Base-by-base conservation (phyloP, 768 basidiomycete species). In the Postia placenta region DNA sequence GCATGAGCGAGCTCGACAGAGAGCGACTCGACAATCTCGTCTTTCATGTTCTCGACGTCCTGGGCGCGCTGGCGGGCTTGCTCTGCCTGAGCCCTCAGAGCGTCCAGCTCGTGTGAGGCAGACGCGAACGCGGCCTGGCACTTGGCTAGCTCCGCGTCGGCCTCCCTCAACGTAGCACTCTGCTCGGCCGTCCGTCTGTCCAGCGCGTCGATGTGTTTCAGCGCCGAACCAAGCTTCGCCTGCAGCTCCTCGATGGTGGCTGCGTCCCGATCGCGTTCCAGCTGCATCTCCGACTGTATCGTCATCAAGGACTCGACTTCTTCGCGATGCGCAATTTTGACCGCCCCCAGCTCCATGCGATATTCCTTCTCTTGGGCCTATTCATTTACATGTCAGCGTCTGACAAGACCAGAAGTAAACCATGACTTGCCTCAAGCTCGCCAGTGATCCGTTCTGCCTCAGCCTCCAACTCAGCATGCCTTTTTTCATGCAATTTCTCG, bases 11-110 rank as follows among this genome's bases (percentile, higher is more conserved):
- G 30, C 27, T 45, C 45, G 7, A 19, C 33, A 22, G 45, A 45
- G n/a, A 45, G 45, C 3, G 30, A 14, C 25, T 45, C 45, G 45
- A 45, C 36, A 30, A 45, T 30, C 11, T 45, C 33, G 26, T 17
- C 30, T n/a, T 45, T 45, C 3, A 30, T 30, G 11, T 24, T 28
- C 30, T 45, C 45, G 45, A 45, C 36, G 20, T 45, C 30, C n/a
- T 17, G 30, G 11, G 19, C 14, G 4, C 45, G 45, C 33, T 45
- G 45, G 7, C 45, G 28, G 4, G 45, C n/a, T 17, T 45, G 30
- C 3, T 45, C 28, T 7, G 36, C 6, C 33, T 36, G 45, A 22
- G 30, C 11, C 30, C 25, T 33, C n/a, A 35, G 9, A 5, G 28
- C 17, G 9, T 45, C 45, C 14, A 36, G 22, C 30, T 45, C 45